phyloP scores from a whole-genome alignment of 2,329 filamentous ascomycete genomes.

The Nothophoma quercina region DNA sequence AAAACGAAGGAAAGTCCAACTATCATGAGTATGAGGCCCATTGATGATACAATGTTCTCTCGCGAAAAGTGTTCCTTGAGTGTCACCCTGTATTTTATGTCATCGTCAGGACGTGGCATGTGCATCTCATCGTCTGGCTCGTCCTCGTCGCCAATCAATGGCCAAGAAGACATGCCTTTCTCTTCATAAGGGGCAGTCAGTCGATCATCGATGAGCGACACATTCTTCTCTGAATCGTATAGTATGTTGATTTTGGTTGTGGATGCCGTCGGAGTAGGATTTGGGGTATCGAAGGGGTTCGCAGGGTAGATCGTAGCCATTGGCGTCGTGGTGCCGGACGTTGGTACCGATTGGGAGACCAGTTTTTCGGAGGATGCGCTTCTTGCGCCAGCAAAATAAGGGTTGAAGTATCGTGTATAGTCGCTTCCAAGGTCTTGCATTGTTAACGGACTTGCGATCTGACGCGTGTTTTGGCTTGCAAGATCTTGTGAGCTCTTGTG shows the following conservation, averaged over 20 bases:
- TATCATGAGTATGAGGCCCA: constrained; percentile 56
- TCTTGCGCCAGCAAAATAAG: constrained; percentile 37
- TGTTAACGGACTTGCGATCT: constrained; percentile 31
- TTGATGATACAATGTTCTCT: constrained; percentile 53
- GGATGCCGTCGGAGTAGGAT: constrained; percentile 39
- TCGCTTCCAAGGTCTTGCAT: constrained; percentile 43
- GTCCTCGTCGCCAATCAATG: constrained; percentile 58
- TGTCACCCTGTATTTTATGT: constrained; percentile 53
- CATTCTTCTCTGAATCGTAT: constrained; percentile 38
- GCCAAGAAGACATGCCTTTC: constrained; percentile 51
- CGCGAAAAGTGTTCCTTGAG: constrained; percentile 56
- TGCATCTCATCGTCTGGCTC: constrained; percentile 64
- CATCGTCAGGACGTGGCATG: constrained; percentile 60
- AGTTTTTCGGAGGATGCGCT: constrained; percentile 30
- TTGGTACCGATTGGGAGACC: constrained; percentile 4
- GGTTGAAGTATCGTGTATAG: constrained; percentile 48
- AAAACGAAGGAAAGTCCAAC: constrained; percentile 59
- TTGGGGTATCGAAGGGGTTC: constrained; percentile 43
- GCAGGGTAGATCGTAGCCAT: constrained; percentile 14
- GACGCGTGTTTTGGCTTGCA: constrained; percentile 12
- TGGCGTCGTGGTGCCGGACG: constrained; percentile 26
- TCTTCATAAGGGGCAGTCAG: constrained; percentile 55
- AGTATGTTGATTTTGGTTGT: constrained; percentile 33
- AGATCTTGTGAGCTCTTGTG: constrained; percentile 31
- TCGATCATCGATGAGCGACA: constrained; percentile 57